These are phyloP conservation scores for Houttuynia cordata DNA, from an alignment of 164 flowering plant genomes.

Conservation along the genomic window DNA sequence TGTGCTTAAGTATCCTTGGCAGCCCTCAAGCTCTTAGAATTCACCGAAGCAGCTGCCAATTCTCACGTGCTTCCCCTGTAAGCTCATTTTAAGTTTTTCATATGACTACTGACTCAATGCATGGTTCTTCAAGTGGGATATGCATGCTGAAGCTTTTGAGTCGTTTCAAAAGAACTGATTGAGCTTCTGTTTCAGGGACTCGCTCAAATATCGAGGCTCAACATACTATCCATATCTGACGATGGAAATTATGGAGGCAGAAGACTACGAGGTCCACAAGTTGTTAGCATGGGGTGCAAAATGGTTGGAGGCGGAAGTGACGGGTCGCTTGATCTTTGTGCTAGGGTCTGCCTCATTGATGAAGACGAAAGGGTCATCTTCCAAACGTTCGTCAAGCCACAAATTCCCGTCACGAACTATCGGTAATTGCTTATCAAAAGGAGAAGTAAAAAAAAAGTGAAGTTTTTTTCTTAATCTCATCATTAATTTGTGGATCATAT, in stretches of 20 bases:
- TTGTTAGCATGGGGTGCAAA: constrained; percentile 65
- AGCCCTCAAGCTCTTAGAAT: constrained; percentile 41
- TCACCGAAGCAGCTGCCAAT: constrained; percentile 59
- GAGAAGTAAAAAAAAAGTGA: too few species aligned
- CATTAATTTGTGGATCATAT: too few species aligned
- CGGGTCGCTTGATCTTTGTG: constrained; percentile 72
- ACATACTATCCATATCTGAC: constrained; percentile 32
- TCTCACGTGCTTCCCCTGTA: constrained; percentile 28
- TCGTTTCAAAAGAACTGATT: too few species aligned
- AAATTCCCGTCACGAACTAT: constrained; percentile 57
- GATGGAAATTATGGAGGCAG: constrained; percentile 20
- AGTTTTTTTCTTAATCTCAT: too few species aligned
- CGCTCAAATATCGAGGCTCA: constrained; percentile 38
- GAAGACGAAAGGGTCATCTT: constrained; percentile 61
- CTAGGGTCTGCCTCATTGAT: constrained; percentile 75
- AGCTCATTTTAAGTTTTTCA: neutral
- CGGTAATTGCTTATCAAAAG: neutral
- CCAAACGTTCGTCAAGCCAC: constrained; percentile 67
- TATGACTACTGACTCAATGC: neutral
- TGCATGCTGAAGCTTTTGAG: too few species aligned
- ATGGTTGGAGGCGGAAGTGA: constrained; percentile 95
- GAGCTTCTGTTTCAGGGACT: constrained; percentile 16
- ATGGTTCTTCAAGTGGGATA: too few species aligned
- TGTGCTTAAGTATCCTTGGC: constrained; percentile 52
- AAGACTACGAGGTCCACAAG: constrained; percentile 24